These are phyloP conservation scores for Metschnikowia matae DNA, from an alignment of 805 yeast species.

Conservation along the genomic window DNA sequence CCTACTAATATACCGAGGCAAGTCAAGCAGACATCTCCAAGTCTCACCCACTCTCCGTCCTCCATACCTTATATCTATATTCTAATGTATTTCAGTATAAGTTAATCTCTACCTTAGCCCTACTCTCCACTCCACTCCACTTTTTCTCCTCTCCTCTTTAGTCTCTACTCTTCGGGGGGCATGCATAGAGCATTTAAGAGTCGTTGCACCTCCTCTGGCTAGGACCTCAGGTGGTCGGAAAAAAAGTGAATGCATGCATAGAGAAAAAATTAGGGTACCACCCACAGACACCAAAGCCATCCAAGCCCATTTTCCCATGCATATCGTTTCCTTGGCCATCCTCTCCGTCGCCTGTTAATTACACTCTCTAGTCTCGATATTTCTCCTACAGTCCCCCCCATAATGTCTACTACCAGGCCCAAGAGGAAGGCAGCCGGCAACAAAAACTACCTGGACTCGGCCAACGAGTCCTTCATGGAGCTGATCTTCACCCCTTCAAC, in stretches of 20 bases:
- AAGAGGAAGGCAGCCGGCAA: constrained; percentile 18
- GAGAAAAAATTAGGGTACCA: constrained; percentile 2
- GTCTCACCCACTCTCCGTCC: too few species aligned
- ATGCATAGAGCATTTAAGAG: not conserved
- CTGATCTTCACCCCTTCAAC: not conserved
- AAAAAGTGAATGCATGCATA: constrained; percentile 4
- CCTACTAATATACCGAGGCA: too few species aligned
- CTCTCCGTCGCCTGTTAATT: not conserved
- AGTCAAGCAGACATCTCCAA: too few species aligned
- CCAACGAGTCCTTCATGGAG: constrained; percentile 14
- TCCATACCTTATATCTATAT: too few species aligned
- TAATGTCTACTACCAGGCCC: constrained; percentile 17
- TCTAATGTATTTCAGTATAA: too few species aligned
- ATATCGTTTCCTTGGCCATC: not conserved
- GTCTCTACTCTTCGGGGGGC: not conserved
- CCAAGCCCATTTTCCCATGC: not conserved
- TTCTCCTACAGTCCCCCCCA: not conserved
- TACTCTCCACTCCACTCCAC: too few species aligned
- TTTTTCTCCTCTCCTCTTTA: too few species aligned
- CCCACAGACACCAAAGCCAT: constrained; percentile 1
- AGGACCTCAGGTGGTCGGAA: constrained; percentile 4
- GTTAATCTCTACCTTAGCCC: too few species aligned
- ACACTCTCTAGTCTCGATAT: not conserved
- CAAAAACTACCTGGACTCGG: constrained; percentile 18
- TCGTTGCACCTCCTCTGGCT: constrained; percentile 3